A percentile compares a stretch with the other conserved stretches of the same genome.
These are phyloP conservation scores for Nothophytophthora sp. DNA, from an alignment of 352 stramenopile genomes.

Conservation along the genomic window DNA sequence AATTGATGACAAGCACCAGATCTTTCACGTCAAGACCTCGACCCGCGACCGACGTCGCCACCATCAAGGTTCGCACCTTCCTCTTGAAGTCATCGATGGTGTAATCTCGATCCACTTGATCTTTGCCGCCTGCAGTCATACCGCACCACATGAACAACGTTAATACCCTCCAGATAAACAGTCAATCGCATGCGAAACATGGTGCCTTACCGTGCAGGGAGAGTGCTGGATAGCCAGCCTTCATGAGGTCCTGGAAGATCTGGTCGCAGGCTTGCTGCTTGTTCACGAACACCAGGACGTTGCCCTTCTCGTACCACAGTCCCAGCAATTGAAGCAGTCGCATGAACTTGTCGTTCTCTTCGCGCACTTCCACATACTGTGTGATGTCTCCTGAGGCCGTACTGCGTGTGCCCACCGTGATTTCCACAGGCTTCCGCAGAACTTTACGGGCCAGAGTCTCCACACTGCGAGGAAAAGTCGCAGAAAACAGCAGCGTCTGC, in stretches of 20 bases:
- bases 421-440: constrained; percentile 96
- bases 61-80: constrained; percentile 92
- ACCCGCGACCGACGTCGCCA: constrained; percentile 96
- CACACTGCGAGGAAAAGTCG: constrained; percentile 96
- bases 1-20: constrained; percentile 99
- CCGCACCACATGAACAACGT: constrained; percentile 12
- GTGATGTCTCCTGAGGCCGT: constrained; percentile 97
- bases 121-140: constrained; percentile 90
- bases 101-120: constrained; percentile 99
- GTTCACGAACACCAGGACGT: constrained; percentile 99
- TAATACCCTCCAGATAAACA: neutral
- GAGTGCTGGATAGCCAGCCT: constrained; percentile 95
- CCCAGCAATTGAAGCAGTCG: constrained; percentile 96
- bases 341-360: constrained; percentile 99
- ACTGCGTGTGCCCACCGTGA: constrained; percentile 95
- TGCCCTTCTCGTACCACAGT: constrained; percentile 96
- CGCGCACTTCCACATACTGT: constrained; percentile 98
- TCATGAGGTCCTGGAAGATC: constrained; percentile 97
- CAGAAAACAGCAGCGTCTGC: constrained; percentile 97
- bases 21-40: constrained; percentile 99
- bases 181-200: neutral
- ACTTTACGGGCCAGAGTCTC: constrained; percentile 90
- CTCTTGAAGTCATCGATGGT: constrained; percentile 99
- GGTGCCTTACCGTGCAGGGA: constrained; percentile 92
- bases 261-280: constrained; percentile 97